Percentiles rank a stretch among this genome's conserved stretches.
phyloP scores from a whole-genome alignment of 345 rosid species.

The Eucalyptus erythrocorys region DNA sequence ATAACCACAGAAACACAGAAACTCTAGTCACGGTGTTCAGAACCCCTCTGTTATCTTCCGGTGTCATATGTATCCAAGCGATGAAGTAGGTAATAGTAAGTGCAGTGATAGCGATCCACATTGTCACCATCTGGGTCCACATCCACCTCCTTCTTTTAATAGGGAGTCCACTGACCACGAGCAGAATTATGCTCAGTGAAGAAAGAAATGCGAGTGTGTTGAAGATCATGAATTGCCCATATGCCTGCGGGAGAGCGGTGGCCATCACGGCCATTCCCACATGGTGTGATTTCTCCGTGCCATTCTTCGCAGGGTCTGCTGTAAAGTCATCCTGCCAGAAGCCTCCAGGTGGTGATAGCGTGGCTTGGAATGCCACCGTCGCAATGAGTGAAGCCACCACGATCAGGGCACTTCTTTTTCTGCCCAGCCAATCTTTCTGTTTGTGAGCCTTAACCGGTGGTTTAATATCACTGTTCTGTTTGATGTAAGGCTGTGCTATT shows the following conservation, averaged over 20 bases:
- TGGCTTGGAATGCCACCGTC: conserved; percentile 17
- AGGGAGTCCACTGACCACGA: conserved; percentile 16
- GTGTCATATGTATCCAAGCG: neutral
- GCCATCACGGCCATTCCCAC: conserved; percentile 12
- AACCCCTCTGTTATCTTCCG: neutral
- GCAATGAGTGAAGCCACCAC: conserved; percentile 23
- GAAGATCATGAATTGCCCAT: neutral
- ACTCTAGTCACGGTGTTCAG: neutral
- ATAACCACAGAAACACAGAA: neutral
- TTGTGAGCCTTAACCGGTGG: neutral
- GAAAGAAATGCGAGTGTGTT: conserved; percentile 6
- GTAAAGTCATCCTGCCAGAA: conserved; percentile 5
- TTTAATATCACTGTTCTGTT: neutral
- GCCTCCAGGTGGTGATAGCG: conserved; percentile 13
- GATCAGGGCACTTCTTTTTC: conserved; percentile 13
- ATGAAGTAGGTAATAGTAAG: neutral
- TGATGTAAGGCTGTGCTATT: neutral
- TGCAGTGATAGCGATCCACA: conserved; percentile 17
- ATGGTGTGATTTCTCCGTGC: neutral
- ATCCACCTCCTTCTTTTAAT: conserved; percentile 1
- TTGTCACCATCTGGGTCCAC: conserved; percentile 13
- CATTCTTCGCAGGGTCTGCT: neutral
- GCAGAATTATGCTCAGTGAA: conserved; percentile 16
- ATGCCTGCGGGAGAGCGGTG: neutral
- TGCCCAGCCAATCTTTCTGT: conserved; percentile 1